Base-by-base conservation (phyloP, 805 yeast species). In the Monosporozyma unispora region DNA sequence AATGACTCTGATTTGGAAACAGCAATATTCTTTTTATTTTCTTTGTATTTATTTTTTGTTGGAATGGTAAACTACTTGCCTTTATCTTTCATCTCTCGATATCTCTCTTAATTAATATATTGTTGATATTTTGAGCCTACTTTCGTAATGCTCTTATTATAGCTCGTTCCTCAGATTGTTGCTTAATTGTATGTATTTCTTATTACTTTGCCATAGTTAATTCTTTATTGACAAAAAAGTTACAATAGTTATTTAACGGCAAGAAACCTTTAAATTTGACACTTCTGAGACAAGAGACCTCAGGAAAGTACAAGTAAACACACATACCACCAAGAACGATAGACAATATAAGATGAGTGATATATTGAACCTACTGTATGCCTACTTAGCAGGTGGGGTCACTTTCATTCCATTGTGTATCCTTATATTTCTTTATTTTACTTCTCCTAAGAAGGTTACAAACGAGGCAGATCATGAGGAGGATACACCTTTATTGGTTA, bases 301-400 rank as follows among this genome's bases (percentile, higher is more conserved):
- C 16, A 31, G 35, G 35, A 31, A 31, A 31, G 27, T n/a, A 3
- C 12, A 3, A 31, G 3, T 31, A 3, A 31, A 4, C 16, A 31
- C 35, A 10, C 12, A 29, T 29, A 11, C 8, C 33, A 11, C 33
- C 14, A 29, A 12, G n/a, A 9, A 29, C 1, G 4, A 12, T 29
- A 29, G 33, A 9, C 33, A 29, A 5, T n/a, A 29, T 3, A 31
- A 14, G 8, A 41, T 71, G 3, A 51, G 64, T 35, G 39, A 14
- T 8, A 35, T 35, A 18, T 35, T 35, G 35, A 49, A 56, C n/a
- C 66, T 73, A 41, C 38, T 81, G 0, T 56, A 70, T 18, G 70
- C 75, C 0, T 88, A 87, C 61, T 46, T 87, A 1, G 42, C 85
- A 2, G 97, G 97, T 6, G 96, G 96, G 0, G 46, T 88, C 7